Evolutionary conservation across 306 rosid genomes (phyloP).

Genomic region (Clitoria ternatea): DNA sequence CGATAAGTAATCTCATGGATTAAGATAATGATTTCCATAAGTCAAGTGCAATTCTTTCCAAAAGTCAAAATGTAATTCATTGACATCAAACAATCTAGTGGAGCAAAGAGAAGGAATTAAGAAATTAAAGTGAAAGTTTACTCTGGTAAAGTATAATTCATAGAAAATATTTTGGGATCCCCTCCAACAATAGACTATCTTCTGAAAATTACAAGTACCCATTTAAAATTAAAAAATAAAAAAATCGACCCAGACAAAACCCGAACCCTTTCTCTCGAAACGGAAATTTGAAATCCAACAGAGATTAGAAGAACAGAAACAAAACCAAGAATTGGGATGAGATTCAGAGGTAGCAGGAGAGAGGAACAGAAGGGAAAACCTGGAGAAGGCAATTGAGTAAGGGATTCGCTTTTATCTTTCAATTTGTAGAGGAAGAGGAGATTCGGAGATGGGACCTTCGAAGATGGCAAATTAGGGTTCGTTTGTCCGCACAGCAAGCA

Average conservation of each 20-base stretch:
- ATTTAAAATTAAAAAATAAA: background rate
- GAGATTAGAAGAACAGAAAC: background rate
- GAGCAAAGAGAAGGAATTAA: no score
- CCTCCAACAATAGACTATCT: no score
- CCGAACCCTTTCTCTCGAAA: background rate
- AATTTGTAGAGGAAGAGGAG: background rate
- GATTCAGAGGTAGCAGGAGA: background rate
- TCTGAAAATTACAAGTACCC: background rate
- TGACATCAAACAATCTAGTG: no score
- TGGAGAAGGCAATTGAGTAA: conserved; percentile 1
- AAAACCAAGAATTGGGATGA: background rate
- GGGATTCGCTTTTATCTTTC: background rate
- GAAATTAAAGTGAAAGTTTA: no score
- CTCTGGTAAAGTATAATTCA: background rate
- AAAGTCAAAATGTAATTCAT: no score
- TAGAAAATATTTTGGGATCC: background rate
- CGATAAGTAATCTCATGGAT: no score
- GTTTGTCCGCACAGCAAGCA: no score
- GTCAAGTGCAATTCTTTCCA: no score
- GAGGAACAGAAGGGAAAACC: conserved; percentile 19
- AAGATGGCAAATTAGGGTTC: conserved; percentile 23
- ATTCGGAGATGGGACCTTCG: background rate
- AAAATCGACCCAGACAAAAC: background rate
- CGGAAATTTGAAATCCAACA: background rate
- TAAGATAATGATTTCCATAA: no score